Percentiles rank a stretch among this genome's conserved stretches.
Conservation (phyloP, 1,139 yeast species). For the Geotrichum phurueaensis region DNA sequence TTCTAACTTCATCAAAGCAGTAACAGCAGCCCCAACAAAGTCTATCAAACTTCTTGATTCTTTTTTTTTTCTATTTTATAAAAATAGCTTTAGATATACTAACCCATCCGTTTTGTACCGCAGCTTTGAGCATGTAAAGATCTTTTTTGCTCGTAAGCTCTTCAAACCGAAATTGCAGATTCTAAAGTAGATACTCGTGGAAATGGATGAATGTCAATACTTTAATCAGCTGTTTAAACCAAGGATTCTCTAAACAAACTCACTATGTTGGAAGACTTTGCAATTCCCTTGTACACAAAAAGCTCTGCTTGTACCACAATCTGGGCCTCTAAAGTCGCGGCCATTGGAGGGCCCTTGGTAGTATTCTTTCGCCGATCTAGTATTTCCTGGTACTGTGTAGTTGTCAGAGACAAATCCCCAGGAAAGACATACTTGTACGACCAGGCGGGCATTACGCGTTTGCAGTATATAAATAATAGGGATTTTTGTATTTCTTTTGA, state of each 20-base stretch:
- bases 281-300: not conserved
- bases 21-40: not conserved
- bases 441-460: not conserved
- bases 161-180: not conserved
- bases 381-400: not conserved
- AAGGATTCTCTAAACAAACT: too few species aligned
- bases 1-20: not conserved
- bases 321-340: not conserved
- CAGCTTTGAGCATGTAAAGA: not conserved
- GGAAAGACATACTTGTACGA: not conserved
- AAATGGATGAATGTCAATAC: not conserved
- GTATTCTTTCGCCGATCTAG: not conserved
- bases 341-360: not conserved
- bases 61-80: not conserved
- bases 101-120: not conserved
- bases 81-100: not conserved
- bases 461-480: not conserved
- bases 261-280: not conserved
- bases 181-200: too few species aligned
- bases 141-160: not conserved
- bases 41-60: not conserved
- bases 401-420: not conserved
- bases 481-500: too few species aligned
- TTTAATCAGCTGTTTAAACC: too few species aligned
- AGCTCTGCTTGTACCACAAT: not conserved